Evolutionary conservation across 2,329 filamentous ascomycete genomes (phyloP).

Genomic region (Byssothecium circinans): DNA sequence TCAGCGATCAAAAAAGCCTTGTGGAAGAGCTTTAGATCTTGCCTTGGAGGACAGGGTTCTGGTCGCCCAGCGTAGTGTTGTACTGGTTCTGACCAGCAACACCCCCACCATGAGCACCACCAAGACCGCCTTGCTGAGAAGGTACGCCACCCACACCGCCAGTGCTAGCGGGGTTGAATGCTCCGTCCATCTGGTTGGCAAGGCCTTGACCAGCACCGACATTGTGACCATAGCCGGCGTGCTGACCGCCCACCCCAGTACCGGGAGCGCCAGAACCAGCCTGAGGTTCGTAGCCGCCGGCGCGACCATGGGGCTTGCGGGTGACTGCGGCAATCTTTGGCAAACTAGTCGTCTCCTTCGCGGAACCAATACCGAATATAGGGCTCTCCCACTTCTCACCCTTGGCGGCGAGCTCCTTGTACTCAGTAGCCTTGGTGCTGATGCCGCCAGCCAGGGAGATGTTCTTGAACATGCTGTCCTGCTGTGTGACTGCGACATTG

Average conservation of each 20-base stretch:
- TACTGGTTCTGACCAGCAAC: slow-evolving; percentile 14
- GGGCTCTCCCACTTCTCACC: slow-evolving; percentile 94
- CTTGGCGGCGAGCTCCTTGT: slow-evolving; percentile 82
- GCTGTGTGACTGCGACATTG: slow-evolving; percentile 80
- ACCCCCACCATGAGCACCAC: slow-evolving; percentile 16
- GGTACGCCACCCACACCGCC: slow-evolving; percentile 5
- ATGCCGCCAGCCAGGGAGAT: slow-evolving; percentile 85
- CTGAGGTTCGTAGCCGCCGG: slow-evolving; percentile 33
- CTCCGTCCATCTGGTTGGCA: slow-evolving; percentile 50
- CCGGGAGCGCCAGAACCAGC: slow-evolving; percentile 18
- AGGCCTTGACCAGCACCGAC: slow-evolving; percentile 36
- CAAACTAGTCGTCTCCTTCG: slow-evolving; percentile 71
- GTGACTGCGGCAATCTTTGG: slow-evolving; percentile 59
- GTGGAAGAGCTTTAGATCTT: slow-evolving; percentile 21
- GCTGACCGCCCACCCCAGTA: slow-evolving; percentile 9
- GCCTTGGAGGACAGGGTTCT: slow-evolving; percentile 50
- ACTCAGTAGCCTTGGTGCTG: slow-evolving; percentile 90
- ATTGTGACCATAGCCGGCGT: slow-evolving; percentile 5
- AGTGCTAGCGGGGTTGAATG: slow-evolving; percentile 35
- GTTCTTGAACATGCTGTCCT: slow-evolving; percentile 90
- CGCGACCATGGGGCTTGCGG: slow-evolving; percentile 61
- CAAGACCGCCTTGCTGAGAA: neutral
- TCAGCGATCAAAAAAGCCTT: slow-evolving; percentile 3
- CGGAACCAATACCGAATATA: slow-evolving; percentile 83
- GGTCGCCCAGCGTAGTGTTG: slow-evolving; percentile 46